These are phyloP conservation scores for Annulohypoxylon nitens DNA, from an alignment of 495 filamentous ascomycete genomes.

Conservation along the genomic window DNA sequence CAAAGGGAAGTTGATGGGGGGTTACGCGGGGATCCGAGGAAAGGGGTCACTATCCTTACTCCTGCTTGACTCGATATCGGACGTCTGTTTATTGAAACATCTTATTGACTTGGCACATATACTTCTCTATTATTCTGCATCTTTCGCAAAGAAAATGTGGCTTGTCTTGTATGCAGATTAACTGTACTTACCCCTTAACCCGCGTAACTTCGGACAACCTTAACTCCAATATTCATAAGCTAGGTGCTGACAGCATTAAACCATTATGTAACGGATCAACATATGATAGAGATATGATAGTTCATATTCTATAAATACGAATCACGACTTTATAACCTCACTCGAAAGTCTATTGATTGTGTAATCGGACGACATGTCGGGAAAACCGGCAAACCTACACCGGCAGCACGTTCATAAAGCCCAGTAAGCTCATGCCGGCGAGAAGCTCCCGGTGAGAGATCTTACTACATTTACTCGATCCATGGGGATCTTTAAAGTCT, in stretches of 20 bases:
- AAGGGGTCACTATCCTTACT: constrained; percentile 7
- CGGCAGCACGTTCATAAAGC: not conserved
- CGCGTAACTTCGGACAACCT: not conserved
- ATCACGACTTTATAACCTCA: not conserved
- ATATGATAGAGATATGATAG: constrained; percentile 16
- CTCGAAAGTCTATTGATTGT: not conserved
- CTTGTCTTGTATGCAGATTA: not conserved
- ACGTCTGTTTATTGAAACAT: constrained; percentile 3
- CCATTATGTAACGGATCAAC: constrained; percentile 14
- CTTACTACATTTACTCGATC: constrained; percentile 3
- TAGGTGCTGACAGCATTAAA: not conserved
- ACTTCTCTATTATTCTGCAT: constrained; percentile 8
- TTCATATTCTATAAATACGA: constrained; percentile 32
- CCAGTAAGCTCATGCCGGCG: constrained; percentile 25
- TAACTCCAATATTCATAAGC: not conserved
- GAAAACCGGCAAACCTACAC: constrained; percentile 17
- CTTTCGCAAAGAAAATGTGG: not conserved
- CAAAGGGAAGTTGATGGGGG: not conserved
- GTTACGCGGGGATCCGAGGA: constrained; percentile 20
- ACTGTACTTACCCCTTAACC: not conserved
- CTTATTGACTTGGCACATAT: constrained; percentile 15
- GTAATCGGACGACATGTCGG: constrained; percentile 12
- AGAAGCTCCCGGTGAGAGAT: constrained; percentile 3
- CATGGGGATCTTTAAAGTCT: constrained; percentile 8
- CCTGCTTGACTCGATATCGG: constrained; percentile 15